These are phyloP conservation scores for Trichosporon sp. DNA, from an alignment of 1,284 basidiomycete species.

Conservation along the genomic window DNA sequence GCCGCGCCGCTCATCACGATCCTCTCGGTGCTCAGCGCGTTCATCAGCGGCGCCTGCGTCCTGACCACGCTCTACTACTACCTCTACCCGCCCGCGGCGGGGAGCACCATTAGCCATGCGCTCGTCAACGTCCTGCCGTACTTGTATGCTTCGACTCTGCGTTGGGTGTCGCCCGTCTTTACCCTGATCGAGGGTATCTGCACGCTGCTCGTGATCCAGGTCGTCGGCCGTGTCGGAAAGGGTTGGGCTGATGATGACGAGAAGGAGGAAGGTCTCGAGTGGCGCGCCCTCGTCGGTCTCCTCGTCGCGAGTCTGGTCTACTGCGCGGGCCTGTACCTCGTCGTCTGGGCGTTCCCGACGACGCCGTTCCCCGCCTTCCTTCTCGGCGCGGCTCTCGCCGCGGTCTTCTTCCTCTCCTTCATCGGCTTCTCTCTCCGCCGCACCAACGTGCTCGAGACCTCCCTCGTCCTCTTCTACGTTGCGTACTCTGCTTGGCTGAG, in stretches of 20 bases:
- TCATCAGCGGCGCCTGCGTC: slow-evolving; percentile 46
- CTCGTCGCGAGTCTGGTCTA: slow-evolving; percentile 54
- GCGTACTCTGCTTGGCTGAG: slow-evolving; percentile 61
- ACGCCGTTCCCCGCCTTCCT: slow-evolving; percentile 49
- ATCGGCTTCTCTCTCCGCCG: slow-evolving; percentile 85
- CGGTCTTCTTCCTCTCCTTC: slow-evolving; percentile 74
- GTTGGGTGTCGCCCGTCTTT: slow-evolving; percentile 56
- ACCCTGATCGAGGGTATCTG: slow-evolving; percentile 55
- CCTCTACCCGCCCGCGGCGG: slow-evolving; percentile 43
- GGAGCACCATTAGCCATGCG: slow-evolving; percentile 34
- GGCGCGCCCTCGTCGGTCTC: slow-evolving; percentile 54
- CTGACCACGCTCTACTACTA: slow-evolving; percentile 50
- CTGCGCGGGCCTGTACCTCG: slow-evolving; percentile 51
- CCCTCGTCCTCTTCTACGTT: slow-evolving; percentile 78
- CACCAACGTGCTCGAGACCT: slow-evolving; percentile 91
- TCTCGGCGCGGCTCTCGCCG: slow-evolving; percentile 52
- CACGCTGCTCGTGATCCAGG: slow-evolving; percentile 55
- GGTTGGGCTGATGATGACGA: slow-evolving; percentile 57
- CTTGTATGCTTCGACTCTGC: slow-evolving; percentile 52
- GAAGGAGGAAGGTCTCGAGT: slow-evolving; percentile 54
- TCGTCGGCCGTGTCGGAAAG: slow-evolving; percentile 54
- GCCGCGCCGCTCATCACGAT: slow-evolving; percentile 51
- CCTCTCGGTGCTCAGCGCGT: slow-evolving; percentile 51
- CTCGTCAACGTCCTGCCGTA: slow-evolving; percentile 53
- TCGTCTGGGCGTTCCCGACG: slow-evolving; percentile 42